A percentile compares a stretch with the other conserved stretches of the same genome.
Conservation (phyloP, 768 basidiomycete genomes). For the Clathrus columnatus region DNA sequence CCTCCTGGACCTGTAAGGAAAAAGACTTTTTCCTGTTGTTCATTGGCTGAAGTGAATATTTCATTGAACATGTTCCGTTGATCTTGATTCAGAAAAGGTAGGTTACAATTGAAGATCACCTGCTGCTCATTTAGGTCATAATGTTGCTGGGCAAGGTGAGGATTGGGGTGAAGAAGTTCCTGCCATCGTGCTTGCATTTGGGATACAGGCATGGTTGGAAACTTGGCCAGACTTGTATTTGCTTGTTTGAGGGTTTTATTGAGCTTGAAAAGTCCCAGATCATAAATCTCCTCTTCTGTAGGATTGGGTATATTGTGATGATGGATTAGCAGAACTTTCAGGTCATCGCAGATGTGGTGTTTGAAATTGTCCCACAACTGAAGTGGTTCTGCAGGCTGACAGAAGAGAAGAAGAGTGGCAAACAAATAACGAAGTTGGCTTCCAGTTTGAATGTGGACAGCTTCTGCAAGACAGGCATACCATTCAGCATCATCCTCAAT, state of each 20-base stretch:
- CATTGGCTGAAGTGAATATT: slow-evolving; percentile 22
- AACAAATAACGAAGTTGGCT: slow-evolving; percentile 29
- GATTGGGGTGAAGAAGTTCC: slow-evolving; percentile 11
- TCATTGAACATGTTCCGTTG: slow-evolving; percentile 22
- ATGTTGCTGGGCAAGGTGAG: slow-evolving; percentile 12
- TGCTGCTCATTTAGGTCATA: slow-evolving; percentile 8
- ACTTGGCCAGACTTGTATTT: slow-evolving; percentile 18
- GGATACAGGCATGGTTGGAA: slow-evolving; percentile 8
- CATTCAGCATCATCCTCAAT: slow-evolving; percentile 37
- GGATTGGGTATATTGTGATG: slow-evolving; percentile 12
- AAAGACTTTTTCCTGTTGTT: slow-evolving; percentile 19
- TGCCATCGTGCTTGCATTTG: slow-evolving; percentile 3
- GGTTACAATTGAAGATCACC: neutral
- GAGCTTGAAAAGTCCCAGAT: slow-evolving; percentile 36
- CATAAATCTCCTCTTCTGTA: slow-evolving; percentile 26
- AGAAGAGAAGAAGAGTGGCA: slow-evolving; percentile 27
- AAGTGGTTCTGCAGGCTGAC: slow-evolving; percentile 24
- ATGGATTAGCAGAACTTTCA: slow-evolving; percentile 18
- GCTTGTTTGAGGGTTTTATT: slow-evolving; percentile 21
- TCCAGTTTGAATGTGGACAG: slow-evolving; percentile 31
- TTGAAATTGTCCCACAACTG: slow-evolving; percentile 32
- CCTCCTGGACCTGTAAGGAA: slow-evolving; percentile 37
- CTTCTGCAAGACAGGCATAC: slow-evolving; percentile 33
- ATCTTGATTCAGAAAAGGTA: slow-evolving; percentile 21
- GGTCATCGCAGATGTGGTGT: slow-evolving; percentile 34